These are phyloP conservation scores for Nectriaceae sp. DNA, from an alignment of 2,329 filamentous ascomycete genomes.

Conservation along the genomic window DNA sequence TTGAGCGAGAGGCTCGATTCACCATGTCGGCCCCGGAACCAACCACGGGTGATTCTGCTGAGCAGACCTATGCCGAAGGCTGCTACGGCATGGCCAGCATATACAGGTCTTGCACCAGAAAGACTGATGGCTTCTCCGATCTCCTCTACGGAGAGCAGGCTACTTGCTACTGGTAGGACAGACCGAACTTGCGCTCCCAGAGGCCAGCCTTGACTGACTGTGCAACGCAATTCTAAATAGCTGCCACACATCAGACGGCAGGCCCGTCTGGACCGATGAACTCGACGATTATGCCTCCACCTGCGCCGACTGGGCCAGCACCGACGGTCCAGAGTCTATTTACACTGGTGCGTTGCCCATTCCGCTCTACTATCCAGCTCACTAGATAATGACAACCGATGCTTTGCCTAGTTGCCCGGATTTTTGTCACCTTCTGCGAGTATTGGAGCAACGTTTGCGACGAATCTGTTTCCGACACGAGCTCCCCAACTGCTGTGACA, in stretches of 20 bases:
- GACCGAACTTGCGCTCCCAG: no score
- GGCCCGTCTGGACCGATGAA: constrained; percentile 32
- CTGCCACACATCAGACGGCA: constrained; percentile 20
- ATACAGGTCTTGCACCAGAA: constrained; percentile 27
- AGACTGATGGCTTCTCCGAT: constrained; percentile 26
- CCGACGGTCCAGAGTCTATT: constrained; percentile 26
- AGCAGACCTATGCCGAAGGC: constrained; percentile 22
- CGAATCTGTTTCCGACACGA: no score
- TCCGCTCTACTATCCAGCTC: neutral
- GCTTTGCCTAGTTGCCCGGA: constrained; percentile 26
- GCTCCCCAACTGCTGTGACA: no score
- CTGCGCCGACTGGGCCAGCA: constrained; percentile 32
- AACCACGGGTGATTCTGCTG: no score
- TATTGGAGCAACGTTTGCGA: constrained; percentile 32
- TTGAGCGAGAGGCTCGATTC: no score
- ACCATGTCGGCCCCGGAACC: no score
- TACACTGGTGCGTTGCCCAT: constrained; percentile 23
- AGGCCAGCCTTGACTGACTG: neutral
- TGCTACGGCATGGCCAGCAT: constrained; percentile 31
- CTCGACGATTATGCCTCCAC: constrained; percentile 31
- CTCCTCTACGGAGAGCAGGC: constrained; percentile 30
- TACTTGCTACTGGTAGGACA: constrained; percentile 37
- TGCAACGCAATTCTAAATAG: constrained; percentile 10
- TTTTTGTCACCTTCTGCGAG: constrained; percentile 33
- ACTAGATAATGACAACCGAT: constrained; percentile 11